A percentile compares a stretch with the other conserved stretches of the same genome.
These are phyloP conservation scores for Ricinus communis DNA, from an alignment of 345 rosid species.

Conservation along the genomic window DNA sequence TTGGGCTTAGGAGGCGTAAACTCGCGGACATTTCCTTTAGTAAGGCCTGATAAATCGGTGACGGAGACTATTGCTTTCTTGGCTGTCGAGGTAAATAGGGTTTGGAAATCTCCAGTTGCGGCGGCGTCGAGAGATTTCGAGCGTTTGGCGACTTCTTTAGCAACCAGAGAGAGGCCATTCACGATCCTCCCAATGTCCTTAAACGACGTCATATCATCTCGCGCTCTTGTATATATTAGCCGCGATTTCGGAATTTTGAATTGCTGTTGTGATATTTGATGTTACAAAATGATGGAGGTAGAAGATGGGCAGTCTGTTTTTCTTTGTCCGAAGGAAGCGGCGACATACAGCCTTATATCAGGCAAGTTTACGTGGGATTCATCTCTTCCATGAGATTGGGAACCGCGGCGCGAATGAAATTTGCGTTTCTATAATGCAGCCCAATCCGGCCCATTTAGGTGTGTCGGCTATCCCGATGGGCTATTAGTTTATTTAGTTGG, in stretches of 20 bases:
- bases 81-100: conserved; percentile 52
- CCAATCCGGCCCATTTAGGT: conserved; percentile 3
- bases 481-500: too few species aligned
- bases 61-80: conserved; percentile 66
- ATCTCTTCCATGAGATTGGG: background rate
- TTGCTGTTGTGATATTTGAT: background rate
- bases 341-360: too few species aligned
- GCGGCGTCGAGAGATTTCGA: conserved; percentile 45
- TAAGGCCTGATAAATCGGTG: conserved; percentile 79
- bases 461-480: too few species aligned
- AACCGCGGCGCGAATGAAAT: background rate
- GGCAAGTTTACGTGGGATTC: conserved; percentile 1
- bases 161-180: conserved; percentile 69
- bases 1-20: conserved; percentile 46
- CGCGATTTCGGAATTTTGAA: background rate
- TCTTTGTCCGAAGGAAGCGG: background rate
- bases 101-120: conserved; percentile 54
- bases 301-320: background rate
- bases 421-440: background rate
- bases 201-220: conserved; percentile 47
- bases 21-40: conserved; percentile 63
- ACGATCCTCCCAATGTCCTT: conserved; percentile 60
- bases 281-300: background rate
- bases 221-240: background rate
- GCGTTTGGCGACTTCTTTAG: conserved; percentile 63